Evolutionary conservation across 176 grass and related monocot genomes (phyloP).

Genomic region (Calamus simplicifolius): DNA sequence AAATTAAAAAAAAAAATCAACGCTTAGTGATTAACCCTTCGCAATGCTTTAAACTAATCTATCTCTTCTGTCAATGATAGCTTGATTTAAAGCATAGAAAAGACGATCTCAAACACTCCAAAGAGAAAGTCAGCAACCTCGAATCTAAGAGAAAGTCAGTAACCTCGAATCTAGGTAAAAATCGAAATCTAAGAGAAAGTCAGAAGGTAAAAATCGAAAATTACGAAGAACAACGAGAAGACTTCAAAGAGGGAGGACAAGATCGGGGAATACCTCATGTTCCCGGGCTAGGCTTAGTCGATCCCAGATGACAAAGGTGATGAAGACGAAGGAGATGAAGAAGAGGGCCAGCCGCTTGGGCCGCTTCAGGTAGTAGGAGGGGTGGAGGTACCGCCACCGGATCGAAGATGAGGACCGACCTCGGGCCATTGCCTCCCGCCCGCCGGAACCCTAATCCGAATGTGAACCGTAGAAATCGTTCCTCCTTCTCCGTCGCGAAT

Average conservation of each 20-base stretch:
- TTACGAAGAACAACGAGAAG: background rate
- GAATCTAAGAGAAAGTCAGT: background rate
- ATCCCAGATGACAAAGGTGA: constrained; percentile 89
- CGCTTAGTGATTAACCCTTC: too few species aligned
- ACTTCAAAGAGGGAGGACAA: background rate
- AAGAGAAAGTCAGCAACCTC: background rate
- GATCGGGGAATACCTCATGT: constrained; percentile 47
- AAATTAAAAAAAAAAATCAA: too few species aligned
- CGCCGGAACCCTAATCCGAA: constrained; percentile 28
- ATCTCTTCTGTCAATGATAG: too few species aligned
- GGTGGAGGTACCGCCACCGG: constrained; percentile 77
- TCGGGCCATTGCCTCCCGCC: constrained; percentile 17
- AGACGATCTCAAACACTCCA: too few species aligned
- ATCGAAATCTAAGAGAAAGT: background rate
- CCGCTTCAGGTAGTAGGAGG: constrained; percentile 90
- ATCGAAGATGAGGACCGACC: constrained; percentile 45
- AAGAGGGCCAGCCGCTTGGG: constrained; percentile 84
- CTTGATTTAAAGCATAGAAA: too few species aligned
- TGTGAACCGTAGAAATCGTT: background rate
- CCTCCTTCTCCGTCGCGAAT: too few species aligned
- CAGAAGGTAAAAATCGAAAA: background rate
- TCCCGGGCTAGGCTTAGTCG: constrained; percentile 77
- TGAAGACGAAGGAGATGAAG: constrained; percentile 80
- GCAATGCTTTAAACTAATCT: too few species aligned
- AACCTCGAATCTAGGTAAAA: too few species aligned